Evolutionary conservation across 148 eudicot species (phyloP).

Genomic region (Fagopyrum tataricum): DNA sequence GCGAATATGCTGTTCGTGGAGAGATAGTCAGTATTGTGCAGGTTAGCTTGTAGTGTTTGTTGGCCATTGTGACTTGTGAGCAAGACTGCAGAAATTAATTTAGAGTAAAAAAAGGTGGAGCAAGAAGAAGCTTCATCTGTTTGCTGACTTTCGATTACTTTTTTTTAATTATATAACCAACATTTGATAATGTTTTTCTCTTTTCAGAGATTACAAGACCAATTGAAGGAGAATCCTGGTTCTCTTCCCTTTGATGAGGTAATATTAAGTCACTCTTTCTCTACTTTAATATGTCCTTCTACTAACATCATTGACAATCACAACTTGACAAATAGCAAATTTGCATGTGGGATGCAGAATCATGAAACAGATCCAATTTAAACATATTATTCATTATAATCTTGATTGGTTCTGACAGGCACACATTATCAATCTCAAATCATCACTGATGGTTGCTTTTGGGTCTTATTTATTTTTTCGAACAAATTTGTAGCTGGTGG

Average conservation of each 20-base stretch:
- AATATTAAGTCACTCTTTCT: not conserved
- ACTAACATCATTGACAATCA: not conserved
- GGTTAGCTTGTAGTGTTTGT: not conserved
- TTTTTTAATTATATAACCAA: not conserved
- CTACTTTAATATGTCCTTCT: not conserved
- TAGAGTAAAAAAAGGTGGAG: not conserved
- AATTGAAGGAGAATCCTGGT: slow-evolving; percentile 57
- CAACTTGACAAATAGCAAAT: not conserved
- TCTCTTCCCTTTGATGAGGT: slow-evolving; percentile 97
- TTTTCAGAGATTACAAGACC: slow-evolving; percentile 75
- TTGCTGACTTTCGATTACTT: not conserved
- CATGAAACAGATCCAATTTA: not conserved
- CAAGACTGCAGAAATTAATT: not conserved
- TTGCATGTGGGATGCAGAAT: not conserved
- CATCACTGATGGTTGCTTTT: not conserved
- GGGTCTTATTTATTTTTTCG: not conserved
- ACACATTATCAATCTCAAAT: not conserved
- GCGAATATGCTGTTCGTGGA: slow-evolving; percentile 16
- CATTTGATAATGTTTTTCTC: slow-evolving; percentile 14
- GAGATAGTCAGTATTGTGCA: slow-evolving; percentile 11
- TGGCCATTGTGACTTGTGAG: not conserved
- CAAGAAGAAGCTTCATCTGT: not conserved
- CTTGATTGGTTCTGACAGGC: not conserved
- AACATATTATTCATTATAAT: not conserved
- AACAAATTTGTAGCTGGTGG: slow-evolving; percentile 69